A percentile compares a stretch with the other conserved stretches of the same genome.
phyloP scores from a whole-genome alignment of 1,139 yeast species.

The Zygoascus meyerae region DNA sequence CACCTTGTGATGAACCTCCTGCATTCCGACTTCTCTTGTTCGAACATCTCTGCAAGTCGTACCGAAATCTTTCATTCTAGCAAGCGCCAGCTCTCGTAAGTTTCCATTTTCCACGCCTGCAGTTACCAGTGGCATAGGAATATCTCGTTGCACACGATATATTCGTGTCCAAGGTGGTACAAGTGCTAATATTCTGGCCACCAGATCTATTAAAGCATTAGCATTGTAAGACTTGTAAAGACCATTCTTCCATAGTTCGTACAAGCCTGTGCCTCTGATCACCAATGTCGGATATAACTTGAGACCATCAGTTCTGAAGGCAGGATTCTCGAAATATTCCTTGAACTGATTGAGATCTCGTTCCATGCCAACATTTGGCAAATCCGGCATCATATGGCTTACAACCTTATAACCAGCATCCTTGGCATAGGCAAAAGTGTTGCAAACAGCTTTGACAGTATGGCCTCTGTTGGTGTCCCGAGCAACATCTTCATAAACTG shows the following conservation, averaged over 20 bases:
- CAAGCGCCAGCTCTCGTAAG: constrained; percentile 87
- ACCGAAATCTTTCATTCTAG: constrained; percentile 97
- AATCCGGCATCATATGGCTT: constrained; percentile 99
- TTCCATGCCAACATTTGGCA: constrained; percentile 98
- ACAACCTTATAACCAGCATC: constrained; percentile 98
- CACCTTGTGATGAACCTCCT: constrained; percentile 95
- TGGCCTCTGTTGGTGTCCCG: constrained; percentile 98
- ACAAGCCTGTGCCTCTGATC: constrained; percentile 94
- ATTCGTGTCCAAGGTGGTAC: constrained; percentile 99
- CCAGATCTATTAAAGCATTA: constrained; percentile 86
- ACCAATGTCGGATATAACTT: constrained; percentile 94
- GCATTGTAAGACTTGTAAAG: constrained; percentile 92
- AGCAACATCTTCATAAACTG: constrained; percentile 96
- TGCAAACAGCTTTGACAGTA: constrained; percentile 93
- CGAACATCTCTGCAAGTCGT: constrained; percentile 96
- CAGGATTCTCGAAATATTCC: constrained; percentile 96
- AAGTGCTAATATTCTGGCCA: constrained; percentile 88
- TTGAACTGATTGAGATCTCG: constrained; percentile 92
- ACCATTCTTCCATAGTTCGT: constrained; percentile 96
- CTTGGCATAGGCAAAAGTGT: constrained; percentile 90
- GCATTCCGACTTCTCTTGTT: constrained; percentile 97
- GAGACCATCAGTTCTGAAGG: constrained; percentile 92
- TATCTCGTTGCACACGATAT: constrained; percentile 96
- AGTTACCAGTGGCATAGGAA: constrained; percentile 97
- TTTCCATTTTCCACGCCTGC: constrained; percentile 99